Percentiles rank a stretch among this genome's conserved stretches.
phyloP scores from a whole-genome alignment of 371 early-diverging fungal species.

The Gilbertella persicaria region DNA sequence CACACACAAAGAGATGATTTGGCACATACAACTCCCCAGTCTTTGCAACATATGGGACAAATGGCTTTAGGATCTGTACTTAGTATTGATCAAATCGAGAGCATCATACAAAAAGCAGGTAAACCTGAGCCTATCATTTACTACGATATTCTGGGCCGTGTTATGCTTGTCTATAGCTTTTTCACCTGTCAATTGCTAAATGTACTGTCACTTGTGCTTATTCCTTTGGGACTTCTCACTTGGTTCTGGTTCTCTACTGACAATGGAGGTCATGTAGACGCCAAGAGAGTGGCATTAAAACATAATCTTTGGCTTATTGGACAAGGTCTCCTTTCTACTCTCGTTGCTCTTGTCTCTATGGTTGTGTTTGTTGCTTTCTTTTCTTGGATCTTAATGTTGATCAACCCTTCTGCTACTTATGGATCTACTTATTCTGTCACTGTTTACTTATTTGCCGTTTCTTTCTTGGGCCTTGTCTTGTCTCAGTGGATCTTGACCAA shows the following conservation, averaged over 20 bases:
- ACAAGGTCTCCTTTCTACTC: conserved; percentile 18
- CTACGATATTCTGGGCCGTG: conserved; percentile 53
- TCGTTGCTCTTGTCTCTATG: conserved; percentile 15
- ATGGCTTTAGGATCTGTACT: conserved; percentile 44
- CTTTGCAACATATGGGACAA: conserved; percentile 64
- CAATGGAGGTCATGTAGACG: background rate
- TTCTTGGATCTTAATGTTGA: conserved; percentile 9
- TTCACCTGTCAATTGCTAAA: conserved; percentile 46
- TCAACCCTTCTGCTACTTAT: conserved; percentile 36
- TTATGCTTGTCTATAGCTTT: conserved; percentile 49
- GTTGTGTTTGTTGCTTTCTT: conserved; percentile 13
- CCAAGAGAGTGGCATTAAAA: conserved; percentile 3
- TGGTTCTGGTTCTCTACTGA: conserved; percentile 12
- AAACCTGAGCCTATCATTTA: conserved; percentile 36
- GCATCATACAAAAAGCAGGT: conserved; percentile 14
- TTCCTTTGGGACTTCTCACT: conserved; percentile 24
- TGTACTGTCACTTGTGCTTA: conserved; percentile 33
- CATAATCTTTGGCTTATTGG: background rate
- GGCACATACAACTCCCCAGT: conserved; percentile 8
- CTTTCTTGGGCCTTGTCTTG: conserved; percentile 23
- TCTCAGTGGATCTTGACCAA: conserved; percentile 18
- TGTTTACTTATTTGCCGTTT: conserved; percentile 15
- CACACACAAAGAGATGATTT: conserved; percentile 63
- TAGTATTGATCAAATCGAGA: conserved; percentile 29
- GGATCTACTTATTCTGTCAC: conserved; percentile 22